phyloP scores from a whole-genome alignment of 352 stramenopile species.

The Globisporangium spinosum region DNA sequence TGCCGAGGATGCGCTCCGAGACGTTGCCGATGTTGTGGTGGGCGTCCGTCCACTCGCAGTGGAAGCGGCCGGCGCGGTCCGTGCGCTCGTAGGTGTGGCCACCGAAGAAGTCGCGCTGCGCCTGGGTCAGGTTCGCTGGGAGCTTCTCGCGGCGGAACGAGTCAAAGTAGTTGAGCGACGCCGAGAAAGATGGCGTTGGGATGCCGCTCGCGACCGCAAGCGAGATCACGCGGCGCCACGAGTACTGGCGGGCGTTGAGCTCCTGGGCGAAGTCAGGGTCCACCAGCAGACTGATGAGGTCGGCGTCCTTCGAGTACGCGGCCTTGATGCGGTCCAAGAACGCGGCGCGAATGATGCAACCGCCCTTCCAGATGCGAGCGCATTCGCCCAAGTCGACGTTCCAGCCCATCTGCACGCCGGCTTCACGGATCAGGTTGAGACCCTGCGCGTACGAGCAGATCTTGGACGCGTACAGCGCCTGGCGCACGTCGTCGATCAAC shows the following conservation, averaged over 20 bases:
- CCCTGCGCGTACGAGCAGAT: slow-evolving; percentile 98
- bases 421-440: slow-evolving; percentile 93
- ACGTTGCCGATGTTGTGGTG: slow-evolving; percentile 97
- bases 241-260: slow-evolving; percentile 93
- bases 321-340: slow-evolving; percentile 97
- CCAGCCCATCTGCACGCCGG: slow-evolving; percentile 95
- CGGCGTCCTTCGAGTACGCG: slow-evolving; percentile 90
- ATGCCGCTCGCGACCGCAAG: slow-evolving; percentile 95
- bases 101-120: slow-evolving; percentile 99
- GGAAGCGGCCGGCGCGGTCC: slow-evolving; percentile 93
- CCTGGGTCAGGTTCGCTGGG: slow-evolving; percentile 97
- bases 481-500: slow-evolving; percentile 95
- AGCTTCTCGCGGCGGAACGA: slow-evolving; percentile 94
- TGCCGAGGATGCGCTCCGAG: slow-evolving; percentile 89
- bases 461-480: slow-evolving; percentile 97
- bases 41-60: slow-evolving; percentile 96
- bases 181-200: slow-evolving; percentile 87
- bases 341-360: slow-evolving; percentile 98
- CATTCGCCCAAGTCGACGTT: slow-evolving; percentile 96
- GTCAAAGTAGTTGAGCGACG: slow-evolving; percentile 98
- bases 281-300: slow-evolving; percentile 95
- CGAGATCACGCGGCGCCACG: slow-evolving; percentile 96
- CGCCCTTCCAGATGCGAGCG: slow-evolving; percentile 98
- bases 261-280: slow-evolving; percentile 95
- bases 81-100: slow-evolving; percentile 97